A percentile compares a stretch with the other conserved stretches of the same genome.
Evolutionary conservation across 2,329 filamentous ascomycete species (phyloP).

Genomic region (Dactylellina cionopaga): DNA sequence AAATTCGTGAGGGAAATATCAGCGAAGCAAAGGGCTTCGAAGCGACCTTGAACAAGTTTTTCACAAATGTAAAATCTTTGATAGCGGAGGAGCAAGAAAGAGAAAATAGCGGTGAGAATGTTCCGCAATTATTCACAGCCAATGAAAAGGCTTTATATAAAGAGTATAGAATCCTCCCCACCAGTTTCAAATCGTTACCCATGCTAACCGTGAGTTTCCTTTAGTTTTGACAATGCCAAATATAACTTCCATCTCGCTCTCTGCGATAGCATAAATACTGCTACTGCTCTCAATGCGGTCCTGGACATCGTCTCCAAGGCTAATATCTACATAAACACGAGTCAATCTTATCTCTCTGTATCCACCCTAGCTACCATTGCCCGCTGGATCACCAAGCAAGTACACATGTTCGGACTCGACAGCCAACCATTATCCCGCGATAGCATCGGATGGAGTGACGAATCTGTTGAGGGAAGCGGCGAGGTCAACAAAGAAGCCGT

Average conservation of each 20-base stretch:
- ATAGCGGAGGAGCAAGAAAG: conserved; percentile 55
- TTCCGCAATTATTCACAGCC: conserved; percentile 54
- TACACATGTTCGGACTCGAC: conserved; percentile 85
- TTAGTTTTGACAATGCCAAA: conserved; percentile 66
- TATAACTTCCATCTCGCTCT: conserved; percentile 66
- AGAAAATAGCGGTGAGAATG: conserved; percentile 51
- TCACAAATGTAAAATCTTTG: conserved; percentile 66
- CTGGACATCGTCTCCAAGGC: conserved; percentile 79
- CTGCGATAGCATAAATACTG: conserved; percentile 80
- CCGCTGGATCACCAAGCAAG: conserved; percentile 82
- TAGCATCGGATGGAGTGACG: conserved; percentile 59
- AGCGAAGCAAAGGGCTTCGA: conserved; percentile 82
- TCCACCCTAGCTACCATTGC: conserved; percentile 64
- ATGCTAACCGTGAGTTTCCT: conserved; percentile 14
- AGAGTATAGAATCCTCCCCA: conserved; percentile 44
- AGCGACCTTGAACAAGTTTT: conserved; percentile 76
- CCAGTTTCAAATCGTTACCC: background rate
- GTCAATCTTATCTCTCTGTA: conserved; percentile 61
- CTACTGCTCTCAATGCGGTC: conserved; percentile 79
- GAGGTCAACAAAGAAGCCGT: conserved; percentile 55
- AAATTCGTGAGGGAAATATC: conserved; percentile 85
- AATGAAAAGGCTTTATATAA: conserved; percentile 54
- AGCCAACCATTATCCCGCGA: conserved; percentile 51
- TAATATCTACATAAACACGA: conserved; percentile 66
- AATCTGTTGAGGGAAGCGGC: conserved; percentile 59